These are phyloP conservation scores for Zoysia pacifica DNA, from an alignment of 176 grass and related monocot genomes.

Conservation along the genomic window DNA sequence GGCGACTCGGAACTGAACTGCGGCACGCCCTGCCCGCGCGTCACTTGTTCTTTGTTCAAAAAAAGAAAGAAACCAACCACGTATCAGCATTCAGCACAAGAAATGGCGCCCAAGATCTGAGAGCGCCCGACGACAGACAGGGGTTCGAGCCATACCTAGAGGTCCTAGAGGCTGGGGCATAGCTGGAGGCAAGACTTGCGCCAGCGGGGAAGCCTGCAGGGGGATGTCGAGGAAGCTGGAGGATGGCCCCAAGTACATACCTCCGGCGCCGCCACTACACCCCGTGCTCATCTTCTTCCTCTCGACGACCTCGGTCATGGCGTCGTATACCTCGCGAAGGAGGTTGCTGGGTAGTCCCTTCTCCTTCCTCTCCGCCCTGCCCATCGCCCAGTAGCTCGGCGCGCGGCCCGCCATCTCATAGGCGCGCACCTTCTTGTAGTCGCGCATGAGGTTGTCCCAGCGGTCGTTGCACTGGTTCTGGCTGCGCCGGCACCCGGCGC, in stretches of 20 bases:
- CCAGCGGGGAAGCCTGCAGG: slow-evolving; percentile 47
- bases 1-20: slow-evolving; percentile 29
- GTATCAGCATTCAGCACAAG: neutral
- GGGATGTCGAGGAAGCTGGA: slow-evolving; percentile 25
- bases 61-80: too few species aligned
- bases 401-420: slow-evolving; percentile 45
- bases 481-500: slow-evolving; percentile 72
- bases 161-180: neutral
- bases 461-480: slow-evolving; percentile 99
- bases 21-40: neutral
- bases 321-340: slow-evolving; percentile 73
- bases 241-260: neutral
- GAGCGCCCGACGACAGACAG: too few species aligned
- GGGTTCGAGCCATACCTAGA: neutral
- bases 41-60: too few species aligned
- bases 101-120: too few species aligned
- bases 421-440: slow-evolving; percentile 99
- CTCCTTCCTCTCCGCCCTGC: slow-evolving; percentile 69
- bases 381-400: slow-evolving; percentile 82
- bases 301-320: slow-evolving; percentile 63
- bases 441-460: slow-evolving; percentile 96
- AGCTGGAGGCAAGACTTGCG: slow-evolving; percentile 36
- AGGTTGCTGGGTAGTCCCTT: slow-evolving; percentile 78
- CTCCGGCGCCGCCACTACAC: neutral
- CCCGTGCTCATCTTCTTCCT: slow-evolving; percentile 35